Conservation (phyloP, 371 early-diverging fungal genomes). For the Rhizomucor pusillus region DNA sequence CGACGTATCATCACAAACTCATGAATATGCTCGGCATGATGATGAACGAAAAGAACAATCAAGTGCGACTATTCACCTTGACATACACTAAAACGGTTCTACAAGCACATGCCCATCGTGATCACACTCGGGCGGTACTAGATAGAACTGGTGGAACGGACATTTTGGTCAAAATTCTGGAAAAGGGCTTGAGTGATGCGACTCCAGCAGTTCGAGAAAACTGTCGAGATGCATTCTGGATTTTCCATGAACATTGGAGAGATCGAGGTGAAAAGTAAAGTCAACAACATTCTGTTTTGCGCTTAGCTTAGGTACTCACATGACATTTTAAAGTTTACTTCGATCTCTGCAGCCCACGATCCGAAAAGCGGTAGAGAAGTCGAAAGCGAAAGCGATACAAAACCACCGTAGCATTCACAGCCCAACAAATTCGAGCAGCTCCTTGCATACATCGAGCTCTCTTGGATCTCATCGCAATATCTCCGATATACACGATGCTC, state of each 20-base stretch:
- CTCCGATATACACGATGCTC: slow-evolving; percentile 17
- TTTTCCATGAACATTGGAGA: slow-evolving; percentile 41
- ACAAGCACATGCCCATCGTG: slow-evolving; percentile 38
- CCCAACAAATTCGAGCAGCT: slow-evolving; percentile 30
- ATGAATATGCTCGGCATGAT: slow-evolving; percentile 30
- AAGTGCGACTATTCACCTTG: slow-evolving; percentile 37
- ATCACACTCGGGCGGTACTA: slow-evolving; percentile 29
- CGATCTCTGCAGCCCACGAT: slow-evolving; percentile 17
- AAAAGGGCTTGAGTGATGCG: slow-evolving; percentile 42
- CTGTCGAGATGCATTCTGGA: slow-evolving; percentile 45
- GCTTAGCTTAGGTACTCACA: not conserved
- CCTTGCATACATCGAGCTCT: slow-evolving; percentile 28
- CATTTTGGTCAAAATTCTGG: slow-evolving; percentile 30
- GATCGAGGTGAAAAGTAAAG: slow-evolving; percentile 36
- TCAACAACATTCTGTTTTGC: not conserved
- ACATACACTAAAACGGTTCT: slow-evolving; percentile 31
- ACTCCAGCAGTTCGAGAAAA: slow-evolving; percentile 41
- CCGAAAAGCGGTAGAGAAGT: slow-evolving; percentile 37
- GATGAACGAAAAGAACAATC: slow-evolving; percentile 46
- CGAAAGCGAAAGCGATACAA: slow-evolving; percentile 12
- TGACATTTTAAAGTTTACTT: slow-evolving; percentile 20
- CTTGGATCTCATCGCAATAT: slow-evolving; percentile 27
- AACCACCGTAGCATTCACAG: slow-evolving; percentile 17
- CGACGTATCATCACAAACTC: slow-evolving; percentile 36
- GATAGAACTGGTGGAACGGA: slow-evolving; percentile 36